phyloP scores from a whole-genome alignment of 2,329 filamentous ascomycete species.

The Mycogone perniciosa region DNA sequence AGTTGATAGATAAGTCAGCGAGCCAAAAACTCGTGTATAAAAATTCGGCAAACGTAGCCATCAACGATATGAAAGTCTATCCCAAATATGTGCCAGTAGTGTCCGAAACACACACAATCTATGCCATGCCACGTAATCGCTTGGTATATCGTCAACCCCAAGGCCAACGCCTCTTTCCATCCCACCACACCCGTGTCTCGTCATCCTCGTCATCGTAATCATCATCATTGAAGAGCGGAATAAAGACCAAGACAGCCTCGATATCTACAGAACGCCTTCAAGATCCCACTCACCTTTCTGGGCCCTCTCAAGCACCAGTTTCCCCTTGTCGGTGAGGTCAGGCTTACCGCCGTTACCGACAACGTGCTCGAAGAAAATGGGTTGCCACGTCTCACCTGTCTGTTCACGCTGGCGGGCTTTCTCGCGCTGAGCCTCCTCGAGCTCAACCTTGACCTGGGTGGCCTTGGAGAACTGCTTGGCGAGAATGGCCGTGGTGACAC shows the following conservation, averaged over 20 bases:
- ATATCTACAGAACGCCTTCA: constrained; percentile 35
- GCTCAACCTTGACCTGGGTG: constrained; percentile 79
- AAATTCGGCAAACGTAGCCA: neutral
- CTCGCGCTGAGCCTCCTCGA: constrained; percentile 83
- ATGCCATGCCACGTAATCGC: constrained; percentile 6
- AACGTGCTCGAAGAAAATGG: constrained; percentile 74
- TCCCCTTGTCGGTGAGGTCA: constrained; percentile 49
- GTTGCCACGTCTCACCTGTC: constrained; percentile 64
- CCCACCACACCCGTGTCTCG: constrained; percentile 1
- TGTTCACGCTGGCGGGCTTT: constrained; percentile 75
- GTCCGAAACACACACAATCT: constrained; percentile 10
- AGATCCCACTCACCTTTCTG: constrained; percentile 49
- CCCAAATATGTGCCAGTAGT: constrained; percentile 1
- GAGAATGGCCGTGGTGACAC: constrained; percentile 79
- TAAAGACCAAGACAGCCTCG: neutral
- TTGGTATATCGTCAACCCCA: constrained; percentile 9
- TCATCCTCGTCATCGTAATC: neutral
- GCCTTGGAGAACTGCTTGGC: constrained; percentile 78
- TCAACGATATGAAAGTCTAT: constrained; percentile 1
- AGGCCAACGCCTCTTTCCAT: neutral
- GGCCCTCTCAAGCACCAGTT: constrained; percentile 43
- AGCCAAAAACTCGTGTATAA: neutral
- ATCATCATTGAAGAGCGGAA: neutral
- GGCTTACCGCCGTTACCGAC: constrained; percentile 51
- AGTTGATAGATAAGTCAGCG: neutral